A percentile compares a stretch with the other conserved stretches of the same genome.
phyloP scores from a whole-genome alignment of 129 eudicot genomes.

The Scalesia atractyloides region DNA sequence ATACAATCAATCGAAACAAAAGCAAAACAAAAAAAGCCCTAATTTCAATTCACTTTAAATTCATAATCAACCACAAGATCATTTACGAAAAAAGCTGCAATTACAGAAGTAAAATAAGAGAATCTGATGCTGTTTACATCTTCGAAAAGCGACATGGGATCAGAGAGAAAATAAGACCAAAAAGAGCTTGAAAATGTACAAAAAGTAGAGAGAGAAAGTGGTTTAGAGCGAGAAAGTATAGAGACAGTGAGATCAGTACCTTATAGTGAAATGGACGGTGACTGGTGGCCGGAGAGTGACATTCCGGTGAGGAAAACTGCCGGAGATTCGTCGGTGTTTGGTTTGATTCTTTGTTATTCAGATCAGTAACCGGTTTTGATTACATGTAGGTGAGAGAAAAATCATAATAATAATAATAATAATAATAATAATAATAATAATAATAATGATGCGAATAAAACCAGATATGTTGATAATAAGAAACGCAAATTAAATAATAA shows the following conservation, averaged over 20 bases:
- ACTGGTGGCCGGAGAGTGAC: conserved; percentile 35
- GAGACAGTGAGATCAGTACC: conserved; percentile 28
- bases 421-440: conserved; percentile 3
- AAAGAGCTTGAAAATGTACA: conserved; percentile 14
- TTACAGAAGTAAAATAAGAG: conserved; percentile 35
- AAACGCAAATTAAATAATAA: not conserved
- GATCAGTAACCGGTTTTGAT: conserved; percentile 28
- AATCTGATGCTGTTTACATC: conserved; percentile 52
- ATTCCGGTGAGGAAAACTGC: conserved; percentile 41
- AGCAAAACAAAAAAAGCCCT: conserved; percentile 21
- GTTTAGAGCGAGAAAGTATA: conserved; percentile 16
- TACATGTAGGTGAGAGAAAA: conserved; percentile 32
- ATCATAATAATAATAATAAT: not conserved
- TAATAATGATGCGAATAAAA: conserved; percentile 7
- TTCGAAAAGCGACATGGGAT: conserved; percentile 44
- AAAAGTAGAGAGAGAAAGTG: conserved; percentile 12
- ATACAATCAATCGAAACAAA: conserved; percentile 10
- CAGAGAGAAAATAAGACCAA: conserved; percentile 24
- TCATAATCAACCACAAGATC: conserved; percentile 11
- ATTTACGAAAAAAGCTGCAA: conserved; percentile 40
- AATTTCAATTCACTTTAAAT: conserved; percentile 17
- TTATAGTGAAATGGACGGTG: conserved; percentile 11
- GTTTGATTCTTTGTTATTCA: conserved; percentile 16
- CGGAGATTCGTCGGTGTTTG: conserved; percentile 40
- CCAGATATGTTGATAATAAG: conserved; percentile 14